Percentiles rank a stretch among this genome's conserved stretches.
Evolutionary conservation across 805 yeast species (phyloP).

Genomic region (Saccharomycopsis vini): DNA sequence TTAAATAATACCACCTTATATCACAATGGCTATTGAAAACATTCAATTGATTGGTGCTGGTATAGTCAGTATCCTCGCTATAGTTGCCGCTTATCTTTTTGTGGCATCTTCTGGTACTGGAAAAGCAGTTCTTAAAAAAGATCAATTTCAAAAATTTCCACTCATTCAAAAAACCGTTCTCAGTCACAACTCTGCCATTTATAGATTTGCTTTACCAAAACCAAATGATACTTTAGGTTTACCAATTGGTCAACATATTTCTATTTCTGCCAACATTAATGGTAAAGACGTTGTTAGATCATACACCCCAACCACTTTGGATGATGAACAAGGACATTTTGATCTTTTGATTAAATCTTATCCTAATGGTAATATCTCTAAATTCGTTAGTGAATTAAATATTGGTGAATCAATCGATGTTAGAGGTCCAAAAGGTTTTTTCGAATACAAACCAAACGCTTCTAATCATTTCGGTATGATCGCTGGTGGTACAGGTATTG

Average conservation of each 20-base stretch:
- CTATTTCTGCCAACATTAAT: slow-evolving; percentile 63
- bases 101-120: slow-evolving; percentile 29
- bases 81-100: slow-evolving; percentile 18
- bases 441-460: slow-evolving; percentile 75
- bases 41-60: slow-evolving; percentile 16
- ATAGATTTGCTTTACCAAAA: slow-evolving; percentile 75
- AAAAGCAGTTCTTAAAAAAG: slow-evolving; percentile 51
- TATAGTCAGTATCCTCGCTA: slow-evolving; percentile 16
- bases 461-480: slow-evolving; percentile 72
- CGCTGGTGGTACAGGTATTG: slow-evolving; percentile 95
- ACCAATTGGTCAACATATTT: slow-evolving; percentile 91
- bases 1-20: no score
- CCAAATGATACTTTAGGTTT: slow-evolving; percentile 70
- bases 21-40: slow-evolving; percentile 11
- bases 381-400: slow-evolving; percentile 57
- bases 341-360: slow-evolving; percentile 82
- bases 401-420: slow-evolving; percentile 74
- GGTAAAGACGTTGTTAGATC: slow-evolving; percentile 79
- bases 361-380: slow-evolving; percentile 78
- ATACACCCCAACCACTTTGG: slow-evolving; percentile 83
- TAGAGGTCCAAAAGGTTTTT: slow-evolving; percentile 87
- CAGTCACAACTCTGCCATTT: slow-evolving; percentile 73
- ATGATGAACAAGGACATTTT: slow-evolving; percentile 70
- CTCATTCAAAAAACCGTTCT: slow-evolving; percentile 67
- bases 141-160: slow-evolving; percentile 69